phyloP scores from a whole-genome alignment of 345 rosid species.

The Camelina hispida region DNA sequence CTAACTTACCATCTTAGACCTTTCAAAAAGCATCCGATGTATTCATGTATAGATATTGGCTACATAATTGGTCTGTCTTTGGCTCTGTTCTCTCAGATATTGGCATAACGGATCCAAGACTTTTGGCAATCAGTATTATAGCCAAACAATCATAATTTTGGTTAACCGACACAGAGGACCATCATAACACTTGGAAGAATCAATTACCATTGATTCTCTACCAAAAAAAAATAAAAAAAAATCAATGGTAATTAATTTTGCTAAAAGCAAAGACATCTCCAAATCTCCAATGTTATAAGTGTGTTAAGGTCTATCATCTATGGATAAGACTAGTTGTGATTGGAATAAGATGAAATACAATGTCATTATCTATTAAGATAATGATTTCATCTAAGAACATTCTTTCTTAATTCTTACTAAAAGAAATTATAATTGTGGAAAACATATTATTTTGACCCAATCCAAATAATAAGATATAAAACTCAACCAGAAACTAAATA shows the following conservation, averaged over 20 bases:
- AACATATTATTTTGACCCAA: background rate
- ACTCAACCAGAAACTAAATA: no score
- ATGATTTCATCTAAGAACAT: background rate
- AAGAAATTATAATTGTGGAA: background rate
- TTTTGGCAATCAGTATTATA: background rate
- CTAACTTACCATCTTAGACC: background rate
- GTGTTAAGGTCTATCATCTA: background rate
- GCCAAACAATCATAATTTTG: background rate
- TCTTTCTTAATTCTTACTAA: background rate
- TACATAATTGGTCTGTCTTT: background rate
- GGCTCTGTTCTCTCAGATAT: background rate
- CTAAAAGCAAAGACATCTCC: background rate
- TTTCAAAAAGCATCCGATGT: background rate
- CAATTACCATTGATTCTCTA: no score
- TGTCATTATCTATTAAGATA: background rate
- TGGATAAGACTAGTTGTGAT: no score
- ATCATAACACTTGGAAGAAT: no score
- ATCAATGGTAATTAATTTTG: background rate
- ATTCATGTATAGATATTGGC: background rate
- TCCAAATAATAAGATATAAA: no score
- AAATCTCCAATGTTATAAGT: background rate
- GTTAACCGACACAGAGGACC: background rate
- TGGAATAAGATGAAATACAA: background rate
- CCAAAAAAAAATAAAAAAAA: background rate
- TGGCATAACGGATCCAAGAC: slow-evolving; percentile 1